These are phyloP conservation scores for Penicillium olsonii DNA, from an alignment of 2,329 filamentous ascomycete genomes.

Conservation along the genomic window DNA sequence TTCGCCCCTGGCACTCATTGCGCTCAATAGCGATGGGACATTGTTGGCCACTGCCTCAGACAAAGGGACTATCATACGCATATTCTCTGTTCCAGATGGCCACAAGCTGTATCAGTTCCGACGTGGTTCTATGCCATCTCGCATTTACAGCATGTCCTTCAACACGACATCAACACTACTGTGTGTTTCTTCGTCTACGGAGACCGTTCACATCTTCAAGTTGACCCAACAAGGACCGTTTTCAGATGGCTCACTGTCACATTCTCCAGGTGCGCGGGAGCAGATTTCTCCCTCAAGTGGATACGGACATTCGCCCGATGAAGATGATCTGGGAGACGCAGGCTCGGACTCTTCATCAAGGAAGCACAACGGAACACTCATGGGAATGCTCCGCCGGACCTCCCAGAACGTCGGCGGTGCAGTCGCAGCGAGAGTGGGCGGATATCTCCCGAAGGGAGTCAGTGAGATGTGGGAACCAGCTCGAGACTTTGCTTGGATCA, in stretches of 20 bases:
- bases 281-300: conserved; percentile 29
- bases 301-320: conserved; percentile 28
- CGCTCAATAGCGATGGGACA: conserved; percentile 89
- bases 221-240: conserved; percentile 52
- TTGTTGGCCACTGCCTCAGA: conserved; percentile 92
- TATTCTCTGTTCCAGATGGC: conserved; percentile 87
- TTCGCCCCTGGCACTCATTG: conserved; percentile 84
- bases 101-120: conserved; percentile 96
- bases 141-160: conserved; percentile 99
- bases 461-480: conserved; percentile 97
- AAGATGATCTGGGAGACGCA: conserved; percentile 35
- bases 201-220: conserved; percentile 96
- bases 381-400: conserved; percentile 88
- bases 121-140: conserved; percentile 89
- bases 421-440: conserved; percentile 84
- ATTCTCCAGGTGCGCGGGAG: conserved; percentile 28
- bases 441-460: conserved; percentile 88
- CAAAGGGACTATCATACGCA: conserved; percentile 94
- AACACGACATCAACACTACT: conserved; percentile 90
- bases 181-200: conserved; percentile 92
- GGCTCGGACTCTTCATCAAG: conserved; percentile 40
- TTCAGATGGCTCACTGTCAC: conserved; percentile 29
- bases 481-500: conserved; percentile 95
- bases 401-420: conserved; percentile 91
- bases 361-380: conserved; percentile 72